Conservation (phyloP, 2,329 filamentous ascomycete species). For the Paraphaeosphaeria minitans region DNA sequence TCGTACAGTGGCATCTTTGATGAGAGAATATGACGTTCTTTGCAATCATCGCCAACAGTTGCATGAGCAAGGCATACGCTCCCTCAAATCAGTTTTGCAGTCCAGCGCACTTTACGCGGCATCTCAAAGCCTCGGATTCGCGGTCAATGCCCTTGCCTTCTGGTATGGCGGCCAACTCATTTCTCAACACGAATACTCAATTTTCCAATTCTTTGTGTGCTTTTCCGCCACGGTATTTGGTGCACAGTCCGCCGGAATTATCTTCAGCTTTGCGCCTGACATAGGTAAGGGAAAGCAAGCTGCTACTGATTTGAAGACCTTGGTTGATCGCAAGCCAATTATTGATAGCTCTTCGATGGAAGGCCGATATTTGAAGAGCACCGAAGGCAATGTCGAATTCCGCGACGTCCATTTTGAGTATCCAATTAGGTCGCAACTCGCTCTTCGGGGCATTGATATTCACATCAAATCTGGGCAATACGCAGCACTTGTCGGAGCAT, state of each 20-base stretch:
- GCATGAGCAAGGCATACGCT: conserved; percentile 64
- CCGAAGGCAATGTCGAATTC: conserved; percentile 61
- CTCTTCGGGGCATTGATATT: conserved; percentile 62
- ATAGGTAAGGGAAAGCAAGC: conserved; percentile 76
- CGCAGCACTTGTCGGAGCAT: conserved; percentile 19
- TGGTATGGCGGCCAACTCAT: conserved; percentile 24
- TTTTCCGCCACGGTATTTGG: conserved; percentile 71
- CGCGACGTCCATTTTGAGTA: conserved; percentile 87
- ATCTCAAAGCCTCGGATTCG: conserved; percentile 71
- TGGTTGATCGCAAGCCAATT: background rate
- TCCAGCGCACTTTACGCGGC: conserved; percentile 79
- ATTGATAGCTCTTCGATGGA: conserved; percentile 46
- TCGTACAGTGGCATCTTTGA: conserved; percentile 84
- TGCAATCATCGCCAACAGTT: conserved; percentile 62
- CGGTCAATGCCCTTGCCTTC: conserved; percentile 14
- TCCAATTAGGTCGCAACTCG: conserved; percentile 82
- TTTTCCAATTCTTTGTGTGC: conserved; percentile 92
- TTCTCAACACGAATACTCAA: conserved; percentile 53
- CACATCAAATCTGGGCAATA: conserved; percentile 17
- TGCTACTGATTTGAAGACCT: background rate
- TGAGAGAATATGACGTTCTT: conserved; percentile 79
- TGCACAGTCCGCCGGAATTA: conserved; percentile 83
- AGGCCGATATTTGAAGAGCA: conserved; percentile 48
- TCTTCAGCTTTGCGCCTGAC: conserved; percentile 89
- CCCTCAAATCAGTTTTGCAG: conserved; percentile 71